Conservation (phyloP, 78 protist genomes). For the Creolimax fragrantissima region DNA sequence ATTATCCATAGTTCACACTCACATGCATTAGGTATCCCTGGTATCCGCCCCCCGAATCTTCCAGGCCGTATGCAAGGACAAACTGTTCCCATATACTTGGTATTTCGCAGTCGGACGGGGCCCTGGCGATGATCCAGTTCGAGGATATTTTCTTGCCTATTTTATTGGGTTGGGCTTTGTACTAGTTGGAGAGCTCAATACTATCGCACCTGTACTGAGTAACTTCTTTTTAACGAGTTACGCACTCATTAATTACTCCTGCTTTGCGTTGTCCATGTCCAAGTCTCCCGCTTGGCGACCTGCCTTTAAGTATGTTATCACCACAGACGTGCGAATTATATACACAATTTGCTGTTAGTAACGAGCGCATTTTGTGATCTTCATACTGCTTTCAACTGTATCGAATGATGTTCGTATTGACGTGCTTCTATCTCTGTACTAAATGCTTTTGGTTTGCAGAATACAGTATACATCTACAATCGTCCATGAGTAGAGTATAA, state of each 20-base stretch:
- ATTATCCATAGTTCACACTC: too few relatives aligned
- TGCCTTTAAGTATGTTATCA: slow-evolving; percentile 7
- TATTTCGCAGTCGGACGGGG: not conserved
- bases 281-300: slow-evolving; percentile 24
- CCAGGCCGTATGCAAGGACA: slow-evolving; percentile 53
- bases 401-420: too few relatives aligned
- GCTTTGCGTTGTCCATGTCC: slow-evolving; percentile 32
- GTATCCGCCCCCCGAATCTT: slow-evolving; percentile 52
- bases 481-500: too few relatives aligned
- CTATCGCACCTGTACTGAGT: slow-evolving; percentile 63
- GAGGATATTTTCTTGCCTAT: slow-evolving; percentile 32
- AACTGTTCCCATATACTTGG: slow-evolving; percentile 27
- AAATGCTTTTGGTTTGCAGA: too few relatives aligned
- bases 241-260: slow-evolving; percentile 57
- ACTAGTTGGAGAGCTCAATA: slow-evolving; percentile 32
- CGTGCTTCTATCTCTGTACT: too few relatives aligned
- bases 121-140: not conserved
- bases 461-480: too few relatives aligned
- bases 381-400: too few relatives aligned
- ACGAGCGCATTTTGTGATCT: too few relatives aligned
- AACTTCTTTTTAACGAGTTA: slow-evolving; percentile 52
- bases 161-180: not conserved
- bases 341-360: too few relatives aligned
- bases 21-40: slow-evolving; percentile 15
- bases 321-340: too few relatives aligned